phyloP scores from a whole-genome alignment of 805 yeast genomes.

The Hagleromyces aurorensis region DNA sequence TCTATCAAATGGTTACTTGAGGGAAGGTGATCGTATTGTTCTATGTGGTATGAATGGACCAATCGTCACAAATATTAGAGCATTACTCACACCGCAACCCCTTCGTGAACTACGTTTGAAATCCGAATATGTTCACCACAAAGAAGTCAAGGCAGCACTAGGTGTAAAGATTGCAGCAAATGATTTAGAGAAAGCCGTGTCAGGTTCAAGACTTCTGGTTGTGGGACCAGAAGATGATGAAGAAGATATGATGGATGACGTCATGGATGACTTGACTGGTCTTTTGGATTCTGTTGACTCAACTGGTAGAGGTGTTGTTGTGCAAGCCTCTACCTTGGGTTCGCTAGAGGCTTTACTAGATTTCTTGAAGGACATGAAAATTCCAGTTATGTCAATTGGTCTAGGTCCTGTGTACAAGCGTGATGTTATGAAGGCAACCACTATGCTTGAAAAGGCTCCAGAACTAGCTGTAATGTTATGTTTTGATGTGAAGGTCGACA shows the following conservation, averaged over 20 bases:
- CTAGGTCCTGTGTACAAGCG: slow-evolving; percentile 97
- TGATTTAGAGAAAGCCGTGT: slow-evolving; percentile 96
- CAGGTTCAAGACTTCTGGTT: slow-evolving; percentile 92
- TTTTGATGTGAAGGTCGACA: slow-evolving; percentile 94
- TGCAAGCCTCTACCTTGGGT: slow-evolving; percentile 97
- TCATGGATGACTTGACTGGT: slow-evolving; percentile 96
- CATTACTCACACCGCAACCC: slow-evolving; percentile 95
- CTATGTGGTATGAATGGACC: slow-evolving; percentile 99
- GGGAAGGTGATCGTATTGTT: slow-evolving; percentile 92
- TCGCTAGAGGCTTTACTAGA: slow-evolving; percentile 94
- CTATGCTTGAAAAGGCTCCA: slow-evolving; percentile 95
- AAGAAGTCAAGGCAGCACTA: slow-evolving; percentile 96
- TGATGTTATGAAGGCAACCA: slow-evolving; percentile 94
- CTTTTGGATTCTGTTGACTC: slow-evolving; percentile 90
- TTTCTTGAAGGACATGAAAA: slow-evolving; percentile 96
- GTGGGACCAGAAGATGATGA: slow-evolving; percentile 98
- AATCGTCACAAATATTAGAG: slow-evolving; percentile 91
- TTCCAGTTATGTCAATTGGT: slow-evolving; percentile 98
- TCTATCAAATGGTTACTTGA: slow-evolving; percentile 88
- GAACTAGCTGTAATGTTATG: slow-evolving; percentile 97
- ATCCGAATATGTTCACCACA: slow-evolving; percentile 93
- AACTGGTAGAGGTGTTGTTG: slow-evolving; percentile 94
- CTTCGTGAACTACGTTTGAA: slow-evolving; percentile 91
- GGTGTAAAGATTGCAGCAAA: slow-evolving; percentile 99
- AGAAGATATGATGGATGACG: slow-evolving; percentile 95